These are phyloP conservation scores for Aspergillus nomiae DNA, from an alignment of 2,329 filamentous ascomycete genomes.

Conservation along the genomic window DNA sequence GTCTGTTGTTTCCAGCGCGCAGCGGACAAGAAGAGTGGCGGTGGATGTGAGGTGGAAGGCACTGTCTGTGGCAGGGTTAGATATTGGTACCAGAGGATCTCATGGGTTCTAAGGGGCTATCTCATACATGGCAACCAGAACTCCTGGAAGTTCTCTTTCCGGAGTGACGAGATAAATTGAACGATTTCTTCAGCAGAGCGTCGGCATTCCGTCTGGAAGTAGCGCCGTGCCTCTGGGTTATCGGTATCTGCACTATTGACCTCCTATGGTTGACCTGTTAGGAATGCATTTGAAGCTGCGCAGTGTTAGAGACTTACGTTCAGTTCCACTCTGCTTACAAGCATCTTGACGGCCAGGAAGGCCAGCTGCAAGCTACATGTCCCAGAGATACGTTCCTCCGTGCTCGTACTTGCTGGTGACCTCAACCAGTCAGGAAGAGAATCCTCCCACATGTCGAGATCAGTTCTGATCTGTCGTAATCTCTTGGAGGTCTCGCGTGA, in stretches of 20 bases:
- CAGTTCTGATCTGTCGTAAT: slow-evolving; percentile 48
- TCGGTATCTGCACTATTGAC: slow-evolving; percentile 46
- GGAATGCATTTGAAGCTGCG: not conserved
- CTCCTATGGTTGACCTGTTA: slow-evolving; percentile 33
- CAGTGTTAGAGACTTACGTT: slow-evolving; percentile 38
- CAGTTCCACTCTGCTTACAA: slow-evolving; percentile 49
- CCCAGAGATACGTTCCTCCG: slow-evolving; percentile 39
- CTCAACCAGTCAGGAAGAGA: slow-evolving; percentile 47
- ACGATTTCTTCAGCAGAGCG: slow-evolving; percentile 50
- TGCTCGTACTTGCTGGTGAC: slow-evolving; percentile 31
- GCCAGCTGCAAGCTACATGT: slow-evolving; percentile 48
- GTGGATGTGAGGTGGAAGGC: slow-evolving; percentile 57
- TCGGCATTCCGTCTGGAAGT: slow-evolving; percentile 51
- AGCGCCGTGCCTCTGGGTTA: slow-evolving; percentile 50
- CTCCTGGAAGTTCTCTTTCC: slow-evolving; percentile 51
- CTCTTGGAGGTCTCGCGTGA: slow-evolving; percentile 48
- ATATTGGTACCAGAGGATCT: slow-evolving; percentile 7
- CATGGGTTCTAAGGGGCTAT: not conserved
- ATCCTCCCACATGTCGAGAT: slow-evolving; percentile 50
- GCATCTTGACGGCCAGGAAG: slow-evolving; percentile 50
- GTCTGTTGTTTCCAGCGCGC: slow-evolving; percentile 54
- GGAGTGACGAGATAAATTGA: slow-evolving; percentile 52
- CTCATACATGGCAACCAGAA: slow-evolving; percentile 54
- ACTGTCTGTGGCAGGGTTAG: slow-evolving; percentile 39
- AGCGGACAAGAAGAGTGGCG: slow-evolving; percentile 55